Evolutionary conservation across 1,284 basidiomycete species (phyloP).

Genomic region (Malassezia psittaci): DNA sequence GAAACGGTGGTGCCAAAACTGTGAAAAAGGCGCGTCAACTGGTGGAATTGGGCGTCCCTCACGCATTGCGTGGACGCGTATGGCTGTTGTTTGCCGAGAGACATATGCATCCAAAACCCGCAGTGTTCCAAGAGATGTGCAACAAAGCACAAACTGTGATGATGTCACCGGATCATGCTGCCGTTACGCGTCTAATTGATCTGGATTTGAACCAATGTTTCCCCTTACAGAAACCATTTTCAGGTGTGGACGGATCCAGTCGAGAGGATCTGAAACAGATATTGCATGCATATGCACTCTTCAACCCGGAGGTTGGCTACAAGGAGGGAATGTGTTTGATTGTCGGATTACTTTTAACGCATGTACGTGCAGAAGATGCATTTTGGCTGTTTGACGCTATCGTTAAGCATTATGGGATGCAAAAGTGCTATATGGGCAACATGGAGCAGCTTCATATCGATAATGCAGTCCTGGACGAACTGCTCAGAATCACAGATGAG

Average conservation of each 20-base stretch:
- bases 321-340: constrained; percentile 62
- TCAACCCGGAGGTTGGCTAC: constrained; percentile 50
- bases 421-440: constrained; percentile 60
- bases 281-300: constrained; percentile 40
- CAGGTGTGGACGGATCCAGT: constrained; percentile 25
- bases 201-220: constrained; percentile 41
- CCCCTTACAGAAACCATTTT: constrained; percentile 36
- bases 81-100: constrained; percentile 43
- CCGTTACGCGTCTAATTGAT: constrained; percentile 37
- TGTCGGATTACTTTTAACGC: constrained; percentile 65
- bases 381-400: constrained; percentile 71
- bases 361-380: constrained; percentile 77
- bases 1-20: constrained; percentile 58
- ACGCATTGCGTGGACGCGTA: constrained; percentile 35
- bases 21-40: constrained; percentile 70
- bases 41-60: constrained; percentile 66
- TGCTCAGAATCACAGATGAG: constrained; percentile 62
- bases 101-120: constrained; percentile 27
- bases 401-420: constrained; percentile 54
- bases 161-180: constrained; percentile 31
- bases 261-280: constrained; percentile 40
- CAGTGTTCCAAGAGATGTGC: constrained; percentile 39
- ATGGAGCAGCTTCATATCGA: constrained; percentile 71
- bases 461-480: constrained; percentile 63
- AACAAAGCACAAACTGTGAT: constrained; percentile 27